These are phyloP conservation scores for Keithomyces neogunnii DNA, from an alignment of 2,329 filamentous ascomycete species.

Conservation along the genomic window DNA sequence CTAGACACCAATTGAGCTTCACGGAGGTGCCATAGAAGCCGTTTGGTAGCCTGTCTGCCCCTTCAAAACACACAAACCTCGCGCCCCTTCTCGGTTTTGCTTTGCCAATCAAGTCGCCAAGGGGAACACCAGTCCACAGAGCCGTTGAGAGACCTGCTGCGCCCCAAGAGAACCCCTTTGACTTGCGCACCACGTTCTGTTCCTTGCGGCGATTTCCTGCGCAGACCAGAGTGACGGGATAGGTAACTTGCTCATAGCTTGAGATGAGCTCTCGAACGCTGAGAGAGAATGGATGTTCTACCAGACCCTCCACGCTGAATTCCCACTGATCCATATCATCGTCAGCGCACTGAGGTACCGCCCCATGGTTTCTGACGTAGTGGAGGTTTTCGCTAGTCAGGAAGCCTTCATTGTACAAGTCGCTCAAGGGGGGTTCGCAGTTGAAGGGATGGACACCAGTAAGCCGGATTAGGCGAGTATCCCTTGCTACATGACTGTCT, in stretches of 20 bases:
- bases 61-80: slow-evolving; percentile 83
- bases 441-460: slow-evolving; percentile 91
- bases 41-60: slow-evolving; percentile 80
- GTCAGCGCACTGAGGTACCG: slow-evolving; percentile 68
- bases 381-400: slow-evolving; percentile 81
- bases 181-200: slow-evolving; percentile 83
- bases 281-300: slow-evolving; percentile 66
- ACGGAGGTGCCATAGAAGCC: slow-evolving; percentile 83
- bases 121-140: slow-evolving; percentile 74
- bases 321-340: slow-evolving; percentile 70
- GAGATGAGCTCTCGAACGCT: slow-evolving; percentile 63
- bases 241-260: slow-evolving; percentile 73
- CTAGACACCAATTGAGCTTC: slow-evolving; percentile 82
- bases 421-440: slow-evolving; percentile 72
- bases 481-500: slow-evolving; percentile 71
- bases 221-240: slow-evolving; percentile 82
- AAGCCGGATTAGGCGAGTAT: slow-evolving; percentile 72
- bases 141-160: slow-evolving; percentile 80
- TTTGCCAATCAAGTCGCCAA: slow-evolving; percentile 60
- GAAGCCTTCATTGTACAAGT: slow-evolving; percentile 72
- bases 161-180: slow-evolving; percentile 92
- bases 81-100: slow-evolving; percentile 63
- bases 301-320: slow-evolving; percentile 75
- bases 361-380: slow-evolving; percentile 86
- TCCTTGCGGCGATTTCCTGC: slow-evolving; percentile 89